A percentile compares a stretch with the other conserved stretches of the same genome.
Conservation (phyloP, 2,329 filamentous ascomycete genomes). For the Phialophora macrospora region DNA sequence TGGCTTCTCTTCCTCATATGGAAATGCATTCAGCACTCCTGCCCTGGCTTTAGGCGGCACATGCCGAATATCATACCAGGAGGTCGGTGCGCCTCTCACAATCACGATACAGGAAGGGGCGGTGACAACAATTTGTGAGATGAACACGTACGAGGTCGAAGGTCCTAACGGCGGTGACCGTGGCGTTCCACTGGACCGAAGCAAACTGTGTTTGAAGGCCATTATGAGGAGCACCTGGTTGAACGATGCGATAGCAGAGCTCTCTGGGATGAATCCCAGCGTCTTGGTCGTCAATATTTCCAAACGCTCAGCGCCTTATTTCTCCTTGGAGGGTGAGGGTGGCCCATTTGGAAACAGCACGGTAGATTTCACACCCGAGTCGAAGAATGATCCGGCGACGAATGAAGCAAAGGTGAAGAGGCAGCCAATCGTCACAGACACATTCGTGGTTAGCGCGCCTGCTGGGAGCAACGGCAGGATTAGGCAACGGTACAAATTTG, state of each 20-base stretch:
- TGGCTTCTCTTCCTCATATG: constrained; percentile 48
- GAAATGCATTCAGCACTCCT: constrained; percentile 81
- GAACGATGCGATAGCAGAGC: constrained; percentile 57
- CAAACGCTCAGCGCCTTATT: constrained; percentile 65
- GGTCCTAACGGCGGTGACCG: constrained; percentile 61
- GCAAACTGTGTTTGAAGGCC: constrained; percentile 83
- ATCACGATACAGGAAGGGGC: constrained; percentile 85
- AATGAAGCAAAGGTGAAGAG: constrained; percentile 42
- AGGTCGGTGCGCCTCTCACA: constrained; percentile 76
- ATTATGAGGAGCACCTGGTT: constrained; percentile 75
- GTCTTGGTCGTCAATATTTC: constrained; percentile 71
- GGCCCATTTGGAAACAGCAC: constrained; percentile 63
- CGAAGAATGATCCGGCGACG: constrained; percentile 47
- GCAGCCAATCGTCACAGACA: constrained; percentile 53
- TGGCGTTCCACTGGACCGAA: constrained; percentile 85
- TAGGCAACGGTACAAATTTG: constrained; percentile 83
- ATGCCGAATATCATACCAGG: constrained; percentile 78
- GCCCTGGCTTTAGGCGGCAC: constrained; percentile 82
- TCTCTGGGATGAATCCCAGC: constrained; percentile 70
- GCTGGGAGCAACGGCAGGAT: constrained; percentile 64
- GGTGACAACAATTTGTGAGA: constrained; percentile 84
- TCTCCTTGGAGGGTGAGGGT: constrained; percentile 72
- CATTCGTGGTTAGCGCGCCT: constrained; percentile 61
- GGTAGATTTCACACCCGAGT: constrained; percentile 63
- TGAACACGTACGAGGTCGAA: constrained; percentile 76